Conservation (phyloP, 345 rosid species). For the Cardamine chenopodiifolia region DNA sequence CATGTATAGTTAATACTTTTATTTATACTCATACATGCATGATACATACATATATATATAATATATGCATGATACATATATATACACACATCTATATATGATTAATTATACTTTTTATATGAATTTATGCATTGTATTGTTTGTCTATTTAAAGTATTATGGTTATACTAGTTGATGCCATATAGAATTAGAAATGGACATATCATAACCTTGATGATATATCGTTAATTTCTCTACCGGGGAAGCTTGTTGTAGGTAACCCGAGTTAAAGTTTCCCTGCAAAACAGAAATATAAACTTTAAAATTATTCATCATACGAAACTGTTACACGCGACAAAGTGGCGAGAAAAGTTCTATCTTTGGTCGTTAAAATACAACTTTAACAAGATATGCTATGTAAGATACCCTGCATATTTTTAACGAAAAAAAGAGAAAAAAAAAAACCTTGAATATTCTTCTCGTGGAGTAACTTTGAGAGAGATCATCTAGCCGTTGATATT, state of each 20-base stretch:
- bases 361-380: neutral
- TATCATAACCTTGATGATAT: constrained; percentile 18
- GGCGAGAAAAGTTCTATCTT: neutral
- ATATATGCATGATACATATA: neutral
- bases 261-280: constrained; percentile 25
- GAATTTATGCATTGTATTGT: neutral
- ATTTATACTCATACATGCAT: neutral
- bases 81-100: neutral
- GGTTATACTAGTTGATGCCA: neutral
- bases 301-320: neutral
- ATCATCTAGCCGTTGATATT: constrained; percentile 20
- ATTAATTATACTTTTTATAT: neutral
- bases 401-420: constrained; percentile 4
- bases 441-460: constrained; percentile 30
- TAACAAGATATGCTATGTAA: neutral
- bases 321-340: neutral
- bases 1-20: neutral
- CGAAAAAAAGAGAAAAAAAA: neutral
- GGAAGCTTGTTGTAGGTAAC: constrained; percentile 26
- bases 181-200: neutral
- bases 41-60: neutral
- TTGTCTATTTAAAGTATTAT: neutral
- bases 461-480: constrained; percentile 27
- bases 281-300: neutral
- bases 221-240: constrained; percentile 27